Conservation (phyloP, 23 red algal species). For the Chondrus crispus region DNA sequence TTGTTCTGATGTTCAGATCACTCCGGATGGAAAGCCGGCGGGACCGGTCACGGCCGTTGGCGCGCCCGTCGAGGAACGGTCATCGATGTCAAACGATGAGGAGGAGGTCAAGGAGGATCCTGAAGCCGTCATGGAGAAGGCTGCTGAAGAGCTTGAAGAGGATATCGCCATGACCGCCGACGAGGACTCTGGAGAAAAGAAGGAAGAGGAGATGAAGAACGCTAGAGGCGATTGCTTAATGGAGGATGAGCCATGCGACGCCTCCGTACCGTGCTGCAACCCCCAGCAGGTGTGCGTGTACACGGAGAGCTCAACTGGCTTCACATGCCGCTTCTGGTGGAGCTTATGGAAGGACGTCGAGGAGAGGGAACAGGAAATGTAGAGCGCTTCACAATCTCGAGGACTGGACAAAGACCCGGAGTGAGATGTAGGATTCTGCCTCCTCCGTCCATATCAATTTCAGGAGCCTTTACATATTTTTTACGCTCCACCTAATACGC, state of each 20-base stretch:
- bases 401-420: too few relatives aligned
- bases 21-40: background rate
- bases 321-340: conserved; percentile 63
- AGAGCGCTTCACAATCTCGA: too few relatives aligned
- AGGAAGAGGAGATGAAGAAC: conserved; percentile 3
- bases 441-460: too few relatives aligned
- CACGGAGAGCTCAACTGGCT: background rate
- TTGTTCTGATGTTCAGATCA: conserved; percentile 64
- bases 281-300: conserved; percentile 24
- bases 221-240: conserved; percentile 14
- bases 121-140: conserved; percentile 10
- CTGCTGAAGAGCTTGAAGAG: conserved; percentile 8
- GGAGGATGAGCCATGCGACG: conserved; percentile 17
- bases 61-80: conserved; percentile 3
- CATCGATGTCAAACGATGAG: conserved; percentile 2
- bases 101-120: conserved; percentile 31
- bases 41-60: conserved; percentile 7
- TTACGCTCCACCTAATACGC: too few relatives aligned
- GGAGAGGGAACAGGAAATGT: background rate
- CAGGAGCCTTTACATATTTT: too few relatives aligned
- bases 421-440: too few relatives aligned
- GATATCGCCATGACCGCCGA: conserved; percentile 17
- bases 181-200: conserved; percentile 6
- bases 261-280: conserved; percentile 2
- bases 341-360: conserved; percentile 53